A percentile compares a stretch with the other conserved stretches of the same genome.
phyloP scores from a whole-genome alignment of 805 yeast species.

The Yamadazyma laniorum region DNA sequence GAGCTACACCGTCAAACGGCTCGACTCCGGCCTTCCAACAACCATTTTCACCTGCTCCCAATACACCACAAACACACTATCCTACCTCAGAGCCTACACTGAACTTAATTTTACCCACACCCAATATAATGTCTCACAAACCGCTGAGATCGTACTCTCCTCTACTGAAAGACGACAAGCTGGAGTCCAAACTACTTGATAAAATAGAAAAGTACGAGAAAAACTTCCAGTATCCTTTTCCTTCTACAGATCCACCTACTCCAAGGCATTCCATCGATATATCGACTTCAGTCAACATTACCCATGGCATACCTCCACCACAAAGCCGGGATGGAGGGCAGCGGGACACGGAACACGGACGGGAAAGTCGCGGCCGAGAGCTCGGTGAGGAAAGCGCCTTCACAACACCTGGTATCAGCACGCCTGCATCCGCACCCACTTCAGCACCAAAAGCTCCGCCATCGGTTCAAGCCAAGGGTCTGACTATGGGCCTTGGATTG shows the following conservation, averaged over 20 bases:
- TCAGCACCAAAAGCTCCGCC: background rate
- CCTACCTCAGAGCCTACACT: slow-evolving; percentile 9
- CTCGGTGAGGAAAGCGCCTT: background rate
- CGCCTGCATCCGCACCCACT: background rate
- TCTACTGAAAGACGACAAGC: slow-evolving; percentile 10
- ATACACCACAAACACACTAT: background rate
- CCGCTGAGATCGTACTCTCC: slow-evolving; percentile 13
- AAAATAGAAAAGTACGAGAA: slow-evolving; percentile 6
- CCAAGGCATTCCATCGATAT: slow-evolving; percentile 12
- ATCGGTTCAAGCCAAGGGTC: background rate
- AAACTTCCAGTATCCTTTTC: slow-evolving; percentile 8
- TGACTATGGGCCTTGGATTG: background rate
- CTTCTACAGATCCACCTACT: slow-evolving; percentile 15
- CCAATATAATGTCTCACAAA: slow-evolving; percentile 3
- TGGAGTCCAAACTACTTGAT: slow-evolving; percentile 1
- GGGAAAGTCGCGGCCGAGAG: background rate
- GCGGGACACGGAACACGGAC: background rate
- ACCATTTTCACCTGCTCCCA: slow-evolving; percentile 4
- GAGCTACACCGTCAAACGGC: background rate
- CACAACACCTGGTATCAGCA: background rate
- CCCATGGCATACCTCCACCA: background rate
- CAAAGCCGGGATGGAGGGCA: background rate
- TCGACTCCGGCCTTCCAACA: slow-evolving; percentile 6
- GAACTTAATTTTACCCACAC: slow-evolving; percentile 2
- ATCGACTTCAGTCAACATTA: no score